Base-by-base conservation (phyloP, 768 basidiomycete species). In the Gautieria morchelliformis region DNA sequence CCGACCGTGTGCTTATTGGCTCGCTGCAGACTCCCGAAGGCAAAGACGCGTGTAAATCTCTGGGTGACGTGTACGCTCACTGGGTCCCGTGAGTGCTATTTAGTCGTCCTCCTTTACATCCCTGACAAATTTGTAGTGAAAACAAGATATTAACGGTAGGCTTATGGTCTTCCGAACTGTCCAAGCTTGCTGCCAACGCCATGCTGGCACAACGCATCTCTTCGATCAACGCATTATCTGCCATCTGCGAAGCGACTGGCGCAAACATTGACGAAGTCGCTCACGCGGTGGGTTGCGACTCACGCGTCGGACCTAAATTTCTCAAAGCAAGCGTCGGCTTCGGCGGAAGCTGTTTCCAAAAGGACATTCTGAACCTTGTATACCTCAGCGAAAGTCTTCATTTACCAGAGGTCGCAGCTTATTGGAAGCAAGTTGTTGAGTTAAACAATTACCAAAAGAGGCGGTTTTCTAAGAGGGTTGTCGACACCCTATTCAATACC, bases 121-220 rank as follows among this genome's bases (percentile, higher is more conserved):
- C n/a, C 41, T 52, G 37, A 46, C n/a, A 10, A 48, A 48, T 40
- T 52, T 35, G 15, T 49, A 91, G 88, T 27, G 75, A 70, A 59
- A 82, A 92, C 4, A 79, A 80, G 48, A 89, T 97, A 69, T 78
- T 99, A 52, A 91, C 89, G 19, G 96, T 98, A 63, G 95, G 96
- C 62, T 80, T 99, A 30, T 99, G 96, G 96, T 94, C 92, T 2
- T 97, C 95, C 2, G 96, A 99, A 72, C 83, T 99, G 27, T 90
- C 94, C 62, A 99, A 99, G 78, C 84, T 99, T 60, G 96, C 96
- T 10, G 96, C 96, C 55, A 99, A 99, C 69, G 96, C 96, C 58
- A 94, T 99, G 93, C 86, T 99, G 59, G 96, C 96, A 8, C 96
- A 99, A 71, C 89, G 96, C 60, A 99, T 99, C 70, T 98, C 95